Conservation (phyloP, 2,329 filamentous ascomycete species). For the Canariomyces notabilis region DNA sequence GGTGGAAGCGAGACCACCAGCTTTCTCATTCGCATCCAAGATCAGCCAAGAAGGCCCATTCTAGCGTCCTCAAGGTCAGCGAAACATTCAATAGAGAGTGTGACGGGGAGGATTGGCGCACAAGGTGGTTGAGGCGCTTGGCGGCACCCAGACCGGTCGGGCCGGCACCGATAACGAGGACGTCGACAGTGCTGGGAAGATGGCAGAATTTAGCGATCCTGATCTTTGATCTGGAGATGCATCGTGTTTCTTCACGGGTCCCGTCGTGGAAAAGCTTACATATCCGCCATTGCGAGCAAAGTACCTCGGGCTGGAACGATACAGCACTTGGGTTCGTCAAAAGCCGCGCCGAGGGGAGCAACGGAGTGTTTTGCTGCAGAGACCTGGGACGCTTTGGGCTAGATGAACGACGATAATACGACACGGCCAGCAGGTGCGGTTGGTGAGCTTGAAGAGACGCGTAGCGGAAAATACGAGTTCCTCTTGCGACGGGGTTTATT, state of each 20-base stretch:
- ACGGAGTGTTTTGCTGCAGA: not conserved
- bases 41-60: slow-evolving; percentile 94
- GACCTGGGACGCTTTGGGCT: too few relatives aligned
- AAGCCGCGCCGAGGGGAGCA: slow-evolving; percentile 2
- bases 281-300: slow-evolving; percentile 27
- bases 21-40: slow-evolving; percentile 83
- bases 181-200: slow-evolving; percentile 75
- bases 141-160: slow-evolving; percentile 96
- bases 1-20: slow-evolving; percentile 92
- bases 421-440: not conserved
- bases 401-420: too few relatives aligned
- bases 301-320: not conserved
- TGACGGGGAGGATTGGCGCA: slow-evolving; percentile 45
- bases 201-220: slow-evolving; percentile 16
- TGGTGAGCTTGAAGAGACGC: not conserved
- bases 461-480: not conserved
- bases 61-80: slow-evolving; percentile 46
- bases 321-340: not conserved
- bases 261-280: slow-evolving; percentile 19
- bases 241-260: too few relatives aligned
- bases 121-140: slow-evolving; percentile 95
- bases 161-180: slow-evolving; percentile 96
- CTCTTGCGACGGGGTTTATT: slow-evolving; percentile 2
- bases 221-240: not conserved
- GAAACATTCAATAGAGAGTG: slow-evolving; percentile 4